Evolutionary conservation across 345 rosid species (phyloP).

Genomic region (Eucalyptus victrix): DNA sequence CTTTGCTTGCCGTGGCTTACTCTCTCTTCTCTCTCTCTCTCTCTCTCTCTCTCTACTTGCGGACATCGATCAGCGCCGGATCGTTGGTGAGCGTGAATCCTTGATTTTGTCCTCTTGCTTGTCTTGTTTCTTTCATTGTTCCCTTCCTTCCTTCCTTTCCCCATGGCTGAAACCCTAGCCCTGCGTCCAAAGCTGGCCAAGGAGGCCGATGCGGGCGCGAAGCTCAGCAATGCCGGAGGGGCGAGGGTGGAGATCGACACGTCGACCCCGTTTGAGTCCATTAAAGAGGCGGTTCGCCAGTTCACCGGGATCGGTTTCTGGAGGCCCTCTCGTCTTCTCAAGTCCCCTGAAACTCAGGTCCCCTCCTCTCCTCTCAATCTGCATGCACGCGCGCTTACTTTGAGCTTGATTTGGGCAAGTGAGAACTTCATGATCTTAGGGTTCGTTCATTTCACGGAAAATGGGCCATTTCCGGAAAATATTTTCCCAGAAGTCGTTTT

Average conservation of each 20-base stretch:
- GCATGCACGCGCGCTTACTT: not conserved
- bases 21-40: not conserved
- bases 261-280: slow-evolving; percentile 78
- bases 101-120: not conserved
- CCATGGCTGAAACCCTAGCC: not conserved
- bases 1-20: not conserved
- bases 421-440: too few species aligned
- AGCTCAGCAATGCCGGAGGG: not conserved
- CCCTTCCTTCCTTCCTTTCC: not conserved
- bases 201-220: not conserved
- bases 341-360: slow-evolving; percentile 32
- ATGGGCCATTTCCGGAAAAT: too few species aligned
- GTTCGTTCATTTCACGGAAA: too few species aligned
- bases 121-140: too few species aligned
- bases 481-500: too few species aligned
- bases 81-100: not conserved
- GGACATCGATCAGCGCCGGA: not conserved
- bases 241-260: slow-evolving; percentile 65
- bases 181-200: not conserved
- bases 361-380: not conserved
- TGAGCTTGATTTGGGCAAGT: not conserved
- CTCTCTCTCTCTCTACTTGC: not conserved
- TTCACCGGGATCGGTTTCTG: slow-evolving; percentile 86
- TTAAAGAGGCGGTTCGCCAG: slow-evolving; percentile 74
- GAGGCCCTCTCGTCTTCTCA: slow-evolving; percentile 42